These are phyloP conservation scores for Mariannaea elegans DNA, from an alignment of 2,329 filamentous ascomycete species.

Conservation along the genomic window DNA sequence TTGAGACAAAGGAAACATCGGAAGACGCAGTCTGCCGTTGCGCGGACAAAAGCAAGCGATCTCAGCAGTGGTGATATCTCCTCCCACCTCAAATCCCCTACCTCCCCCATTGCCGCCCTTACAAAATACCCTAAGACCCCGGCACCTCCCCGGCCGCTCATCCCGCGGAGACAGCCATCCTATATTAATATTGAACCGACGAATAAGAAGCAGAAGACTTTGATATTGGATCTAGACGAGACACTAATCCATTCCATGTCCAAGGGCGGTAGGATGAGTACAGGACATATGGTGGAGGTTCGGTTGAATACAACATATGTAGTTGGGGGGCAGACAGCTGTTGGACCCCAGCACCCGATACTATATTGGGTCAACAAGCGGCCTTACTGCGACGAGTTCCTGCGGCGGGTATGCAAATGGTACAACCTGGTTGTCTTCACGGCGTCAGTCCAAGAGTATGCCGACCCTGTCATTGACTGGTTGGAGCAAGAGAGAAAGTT, in stretches of 20 bases:
- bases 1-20: constrained; percentile 77
- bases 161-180: constrained; percentile 88
- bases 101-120: constrained; percentile 79
- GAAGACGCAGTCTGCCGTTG: constrained; percentile 63
- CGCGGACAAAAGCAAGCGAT: constrained; percentile 52
- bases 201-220: constrained; percentile 80
- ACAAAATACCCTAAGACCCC: constrained; percentile 93
- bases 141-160: constrained; percentile 86
- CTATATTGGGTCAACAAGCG: constrained; percentile 99
- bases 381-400: constrained; percentile 94
- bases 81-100: constrained; percentile 91
- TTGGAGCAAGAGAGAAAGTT: constrained; percentile 96
- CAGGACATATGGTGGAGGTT: constrained; percentile 98
- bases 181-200: constrained; percentile 73
- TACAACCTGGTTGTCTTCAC: constrained; percentile 98
- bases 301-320: constrained; percentile 80
- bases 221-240: constrained; percentile 96
- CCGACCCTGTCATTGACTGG: constrained; percentile 98
- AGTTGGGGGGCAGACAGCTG: constrained; percentile 70
- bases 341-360: constrained; percentile 85
- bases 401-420: constrained; percentile 94
- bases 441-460: constrained; percentile 97
- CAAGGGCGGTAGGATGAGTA: constrained; percentile 94
- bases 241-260: constrained; percentile 98
- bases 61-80: constrained; percentile 63